These are phyloP conservation scores for Solanum chilense DNA, from an alignment of 257 asterid genomes.

Conservation along the genomic window DNA sequence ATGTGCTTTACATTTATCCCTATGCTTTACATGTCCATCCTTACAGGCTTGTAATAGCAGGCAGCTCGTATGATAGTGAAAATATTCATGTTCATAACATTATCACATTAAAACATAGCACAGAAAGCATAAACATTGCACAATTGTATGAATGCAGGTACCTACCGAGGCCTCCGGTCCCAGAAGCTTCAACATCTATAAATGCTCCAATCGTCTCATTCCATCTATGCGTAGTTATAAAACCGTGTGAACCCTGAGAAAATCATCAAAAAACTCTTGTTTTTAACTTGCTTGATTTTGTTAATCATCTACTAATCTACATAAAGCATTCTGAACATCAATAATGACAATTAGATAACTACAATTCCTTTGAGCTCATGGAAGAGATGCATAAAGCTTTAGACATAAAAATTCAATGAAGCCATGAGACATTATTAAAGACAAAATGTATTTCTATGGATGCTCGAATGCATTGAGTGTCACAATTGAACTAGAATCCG, in stretches of 20 bases:
- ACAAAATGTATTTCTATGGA: neutral
- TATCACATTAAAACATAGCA: neutral
- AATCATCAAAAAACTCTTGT: neutral
- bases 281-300: neutral
- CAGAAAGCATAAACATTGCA: constrained; percentile 1
- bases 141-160: constrained; percentile 1
- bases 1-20: neutral
- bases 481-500: neutral
- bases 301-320: neutral
- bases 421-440: neutral
- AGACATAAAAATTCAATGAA: neutral
- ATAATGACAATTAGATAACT: neutral
- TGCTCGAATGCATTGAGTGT: neutral
- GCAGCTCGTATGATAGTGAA: neutral
- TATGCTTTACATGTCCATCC: neutral
- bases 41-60: neutral
- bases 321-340: neutral
- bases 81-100: neutral
- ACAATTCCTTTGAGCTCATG: neutral
- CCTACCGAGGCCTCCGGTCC: constrained; percentile 92
- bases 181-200: constrained; percentile 86
- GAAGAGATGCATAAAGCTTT: neutral
- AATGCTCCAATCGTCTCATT: constrained; percentile 84
- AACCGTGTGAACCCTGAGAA: constrained; percentile 94
- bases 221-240: constrained; percentile 94